Evolutionary conservation across 805 yeast species (phyloP), one percentile per base, ranked within the genome.

Genomic region (Saturnispora silvae): DNA sequence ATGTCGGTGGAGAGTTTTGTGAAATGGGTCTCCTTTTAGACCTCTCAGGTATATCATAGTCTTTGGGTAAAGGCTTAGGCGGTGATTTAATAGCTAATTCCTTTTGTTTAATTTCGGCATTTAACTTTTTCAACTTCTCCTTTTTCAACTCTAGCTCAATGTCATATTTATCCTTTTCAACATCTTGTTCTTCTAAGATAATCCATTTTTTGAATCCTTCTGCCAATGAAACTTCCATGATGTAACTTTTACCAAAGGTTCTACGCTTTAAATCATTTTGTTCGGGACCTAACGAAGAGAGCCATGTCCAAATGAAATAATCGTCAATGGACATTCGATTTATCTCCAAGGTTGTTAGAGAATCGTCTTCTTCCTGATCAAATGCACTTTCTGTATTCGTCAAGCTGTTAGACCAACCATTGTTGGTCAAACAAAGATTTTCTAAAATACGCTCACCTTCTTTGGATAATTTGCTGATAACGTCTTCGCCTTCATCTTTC

Each of bases 281-380:
- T 52, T 85, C 95, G 23, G 76, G 67, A 0, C 83, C 83, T 18
- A 84, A 53, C 2, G 85, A 70, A 1, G 86, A 74, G 50, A 84
- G 63, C 95, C 95, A 85, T 1, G 95, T 72, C 95, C 95, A 85
- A 20, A 84, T 82, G 51, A 78, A 85, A 55, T 81, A 85, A 55
- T 85, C 95, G 55, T 83, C 94, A 15, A 85, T 73, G 5, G 82
- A 68, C 1, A 81, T 78, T 41, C 81, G 69, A 7, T 72, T 61
- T 8, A 82, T 65, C n/a, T 53, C 50, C 2, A 68, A 70, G n/a
- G n/a, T n/a, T n/a, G n/a, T n/a, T n/a, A n/a, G n/a, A 5, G 69
- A 60, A 31, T 67, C 59, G 34, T 55, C 62, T 40, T 54, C 60
- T 5, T 48, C 46, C 1, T 46, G 42, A n/a, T 33, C 37, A 18